Evolutionary conservation across 495 filamentous ascomycete genomes (phyloP).

Genomic region (Lasiosphaeria ovina): DNA sequence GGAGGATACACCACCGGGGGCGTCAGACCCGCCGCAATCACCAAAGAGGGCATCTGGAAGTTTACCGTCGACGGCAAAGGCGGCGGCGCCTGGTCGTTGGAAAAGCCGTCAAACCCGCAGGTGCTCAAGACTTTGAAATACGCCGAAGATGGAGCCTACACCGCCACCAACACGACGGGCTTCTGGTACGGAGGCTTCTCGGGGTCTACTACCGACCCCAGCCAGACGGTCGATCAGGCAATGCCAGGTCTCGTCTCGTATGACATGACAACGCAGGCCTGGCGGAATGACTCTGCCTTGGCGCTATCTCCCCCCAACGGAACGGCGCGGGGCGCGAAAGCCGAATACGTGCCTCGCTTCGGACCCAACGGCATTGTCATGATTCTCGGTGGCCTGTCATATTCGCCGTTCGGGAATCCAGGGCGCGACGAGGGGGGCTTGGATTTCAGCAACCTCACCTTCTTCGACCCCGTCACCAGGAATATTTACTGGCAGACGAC

Average conservation of each 20-base stretch:
- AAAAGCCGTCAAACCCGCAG: neutral
- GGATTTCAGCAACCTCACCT: constrained; percentile 17
- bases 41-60: constrained; percentile 28
- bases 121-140: constrained; percentile 5
- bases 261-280: constrained; percentile 19
- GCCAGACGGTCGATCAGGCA: neutral
- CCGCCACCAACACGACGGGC: constrained; percentile 9
- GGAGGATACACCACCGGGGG: constrained; percentile 26
- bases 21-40: constrained; percentile 3
- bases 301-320: neutral
- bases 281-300: constrained; percentile 7
- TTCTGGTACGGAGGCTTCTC: constrained; percentile 16
- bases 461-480: constrained; percentile 39
- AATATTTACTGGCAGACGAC: constrained; percentile 34
- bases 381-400: constrained; percentile 28
- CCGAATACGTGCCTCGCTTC: constrained; percentile 28
- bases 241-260: constrained; percentile 21
- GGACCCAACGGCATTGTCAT: constrained; percentile 31
- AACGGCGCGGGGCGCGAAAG: constrained; percentile 17
- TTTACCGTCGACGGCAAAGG: constrained; percentile 35
- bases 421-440: neutral
- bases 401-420: neutral
- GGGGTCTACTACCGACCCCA: constrained; percentile 2
- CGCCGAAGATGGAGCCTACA: constrained; percentile 10
- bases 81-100: constrained; percentile 34